Evolutionary conservation across 2,329 filamentous ascomycete species (phyloP).

Genomic region (Teratosphaeriaceae sp.): DNA sequence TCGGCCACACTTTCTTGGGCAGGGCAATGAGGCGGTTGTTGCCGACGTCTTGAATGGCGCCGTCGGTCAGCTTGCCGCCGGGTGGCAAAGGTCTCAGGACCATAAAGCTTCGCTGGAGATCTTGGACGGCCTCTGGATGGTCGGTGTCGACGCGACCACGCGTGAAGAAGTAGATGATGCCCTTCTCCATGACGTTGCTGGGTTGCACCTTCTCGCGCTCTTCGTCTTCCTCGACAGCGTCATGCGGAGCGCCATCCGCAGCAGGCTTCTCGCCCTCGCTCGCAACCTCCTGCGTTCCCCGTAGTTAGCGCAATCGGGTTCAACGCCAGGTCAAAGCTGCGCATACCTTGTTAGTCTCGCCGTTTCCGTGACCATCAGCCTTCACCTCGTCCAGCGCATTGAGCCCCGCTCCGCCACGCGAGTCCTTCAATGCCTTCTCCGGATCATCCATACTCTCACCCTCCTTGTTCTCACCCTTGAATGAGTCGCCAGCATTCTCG

Average conservation of each 20-base stretch:
- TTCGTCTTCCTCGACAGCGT: conserved; percentile 44
- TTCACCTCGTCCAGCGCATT: conserved; percentile 26
- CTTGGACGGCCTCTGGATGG: conserved; percentile 59
- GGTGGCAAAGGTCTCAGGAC: conserved; percentile 66
- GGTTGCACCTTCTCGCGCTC: conserved; percentile 47
- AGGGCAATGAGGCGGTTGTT: conserved; percentile 69
- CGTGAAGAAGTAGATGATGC: conserved; percentile 86
- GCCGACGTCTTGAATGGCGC: conserved; percentile 47
- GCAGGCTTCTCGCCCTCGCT: conserved; percentile 8
- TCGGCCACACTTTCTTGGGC: conserved; percentile 78
- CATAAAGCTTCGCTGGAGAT: conserved; percentile 73
- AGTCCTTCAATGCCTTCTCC: conserved; percentile 18
- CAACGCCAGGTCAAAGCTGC: not conserved
- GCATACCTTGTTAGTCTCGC: conserved; percentile 22
- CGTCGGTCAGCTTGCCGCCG: conserved; percentile 60
- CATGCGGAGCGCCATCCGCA: conserved; percentile 7
- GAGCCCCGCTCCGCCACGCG: conserved; percentile 10
- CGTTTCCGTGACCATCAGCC: conserved; percentile 23
- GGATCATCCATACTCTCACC: conserved; percentile 20
- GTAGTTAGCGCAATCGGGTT: not conserved
- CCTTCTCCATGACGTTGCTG: conserved; percentile 72
- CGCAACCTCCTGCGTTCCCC: not conserved
- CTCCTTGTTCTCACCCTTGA: conserved; percentile 21
- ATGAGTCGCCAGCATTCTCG: conserved; percentile 13
- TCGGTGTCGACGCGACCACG: conserved; percentile 69